These are phyloP conservation scores for Nannochloropsis gaditana DNA, from an alignment of 108 stramenopile genomes.

Conservation along the genomic window DNA sequence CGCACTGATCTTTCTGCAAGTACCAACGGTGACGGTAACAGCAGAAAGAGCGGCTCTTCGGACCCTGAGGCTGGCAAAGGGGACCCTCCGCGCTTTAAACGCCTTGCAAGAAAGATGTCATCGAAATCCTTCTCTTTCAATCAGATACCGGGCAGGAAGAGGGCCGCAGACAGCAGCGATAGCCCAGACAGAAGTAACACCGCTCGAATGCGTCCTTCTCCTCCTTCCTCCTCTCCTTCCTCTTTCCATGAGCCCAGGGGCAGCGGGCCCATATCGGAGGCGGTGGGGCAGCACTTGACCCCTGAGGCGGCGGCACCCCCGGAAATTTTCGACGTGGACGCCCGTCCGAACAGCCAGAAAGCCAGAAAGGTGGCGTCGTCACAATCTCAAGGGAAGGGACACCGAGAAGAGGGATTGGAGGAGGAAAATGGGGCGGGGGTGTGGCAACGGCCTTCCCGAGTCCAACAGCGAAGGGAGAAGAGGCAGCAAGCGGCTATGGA, in stretches of 20 bases:
- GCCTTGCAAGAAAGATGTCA: background rate
- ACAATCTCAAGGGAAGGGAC: background rate
- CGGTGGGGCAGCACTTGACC: background rate
- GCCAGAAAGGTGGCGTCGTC: background rate
- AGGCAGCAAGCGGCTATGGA: conserved; percentile 19
- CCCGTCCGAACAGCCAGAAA: background rate
- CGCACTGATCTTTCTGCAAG: background rate
- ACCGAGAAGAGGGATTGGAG: background rate
- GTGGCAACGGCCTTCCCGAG: background rate
- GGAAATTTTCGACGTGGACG: conserved; percentile 16
- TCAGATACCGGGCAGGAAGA: background rate
- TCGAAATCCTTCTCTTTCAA: background rate
- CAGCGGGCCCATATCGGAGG: background rate
- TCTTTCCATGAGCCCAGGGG: background rate
- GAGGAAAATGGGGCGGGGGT: conserved; percentile 6
- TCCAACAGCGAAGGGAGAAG: conserved; percentile 24
- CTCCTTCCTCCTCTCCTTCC: background rate
- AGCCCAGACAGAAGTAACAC: background rate
- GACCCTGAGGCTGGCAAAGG: background rate
- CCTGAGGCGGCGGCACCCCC: background rate
- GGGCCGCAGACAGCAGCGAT: background rate
- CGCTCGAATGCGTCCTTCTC: background rate
- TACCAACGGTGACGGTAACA: background rate
- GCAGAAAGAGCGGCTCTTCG: background rate
- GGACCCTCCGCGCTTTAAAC: background rate